Base-by-base conservation (phyloP, 352 stramenopile genomes). In the Pythium chondricola region DNA sequence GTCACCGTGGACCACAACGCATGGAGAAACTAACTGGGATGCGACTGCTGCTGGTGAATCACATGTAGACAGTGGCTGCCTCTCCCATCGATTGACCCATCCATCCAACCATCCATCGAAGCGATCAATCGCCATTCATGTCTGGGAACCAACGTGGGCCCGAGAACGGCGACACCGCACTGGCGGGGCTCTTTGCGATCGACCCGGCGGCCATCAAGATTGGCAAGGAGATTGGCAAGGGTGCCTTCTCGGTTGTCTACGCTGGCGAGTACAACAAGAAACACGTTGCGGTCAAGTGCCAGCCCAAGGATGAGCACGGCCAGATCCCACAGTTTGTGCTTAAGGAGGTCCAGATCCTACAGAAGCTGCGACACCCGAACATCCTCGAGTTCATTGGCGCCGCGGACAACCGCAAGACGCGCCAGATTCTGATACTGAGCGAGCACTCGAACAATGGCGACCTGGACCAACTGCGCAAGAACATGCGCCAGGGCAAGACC, bases 401-500 rank as follows among this genome's bases (percentile, higher is more conserved):
- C 16, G 79, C 76, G 16, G 77, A 91, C 58, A 68, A 86, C 56
- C 60, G 69, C 32, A 73, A 76, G 26, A 67, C 74, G 39, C 83
- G 83, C 38, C 77, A 93, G 53, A 65, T 93, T 24, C 85, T 82
- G 67, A 93, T 93, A 41, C 60, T 93, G 8, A 92, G 77, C 31
- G 83, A 93, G 48, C 82, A 87, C 53, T 65, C 80, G 2, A 76
- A 80, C 52, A 79, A 88, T 35, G 77, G 80, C 5, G 83, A 93
- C 52, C 65, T 91, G 3, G 76, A 87, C 52, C 47, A 82, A 36
- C 57, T 90, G 41, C 63, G 91, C 17, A 74, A 79, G 36, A 50
- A 56, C 14, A 84, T 83, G 46, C 77, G 77, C 31, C 75, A 57
- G 9, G 63, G 62, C 1, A 59, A 61, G 14, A 59, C 62, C 27